Evolutionary conservation across 495 filamentous ascomycete genomes (phyloP).

Genomic region (Daldinia grandis): DNA sequence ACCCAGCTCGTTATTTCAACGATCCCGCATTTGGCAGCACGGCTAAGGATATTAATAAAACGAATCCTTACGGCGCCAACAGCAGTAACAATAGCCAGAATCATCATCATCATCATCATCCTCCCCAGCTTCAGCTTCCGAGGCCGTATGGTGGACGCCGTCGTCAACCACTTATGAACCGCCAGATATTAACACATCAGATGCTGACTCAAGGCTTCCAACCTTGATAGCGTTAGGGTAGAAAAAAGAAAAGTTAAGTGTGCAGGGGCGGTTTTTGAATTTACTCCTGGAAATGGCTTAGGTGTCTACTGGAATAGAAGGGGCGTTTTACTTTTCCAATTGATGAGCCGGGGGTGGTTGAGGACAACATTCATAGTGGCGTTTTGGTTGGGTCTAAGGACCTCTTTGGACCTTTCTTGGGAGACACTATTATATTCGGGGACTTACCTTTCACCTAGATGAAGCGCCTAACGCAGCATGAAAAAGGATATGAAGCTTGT

Average conservation of each 20-base stretch:
- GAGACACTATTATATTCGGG: not conserved
- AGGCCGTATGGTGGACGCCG: conserved; percentile 41
- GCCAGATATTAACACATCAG: conserved; percentile 47
- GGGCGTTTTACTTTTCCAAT: not conserved
- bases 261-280: not conserved
- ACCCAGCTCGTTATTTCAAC: conserved; percentile 46
- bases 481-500: conserved; percentile 9
- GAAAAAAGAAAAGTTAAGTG: too few species aligned
- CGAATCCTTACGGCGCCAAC: conserved; percentile 1
- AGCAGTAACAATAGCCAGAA: conserved; percentile 14
- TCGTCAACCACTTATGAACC: conserved; percentile 43
- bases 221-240: conserved; percentile 19
- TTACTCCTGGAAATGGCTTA: conserved; percentile 1
- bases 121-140: conserved; percentile 17
- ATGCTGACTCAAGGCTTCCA: conserved; percentile 46
- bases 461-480: not conserved
- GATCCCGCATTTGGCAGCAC: conserved; percentile 30
- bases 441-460: not conserved
- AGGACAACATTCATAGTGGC: conserved; percentile 7
- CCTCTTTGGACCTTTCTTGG: conserved; percentile 20
- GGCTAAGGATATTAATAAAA: conserved; percentile 6
- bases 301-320: not conserved
- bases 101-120: conserved; percentile 21
- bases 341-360: not conserved
- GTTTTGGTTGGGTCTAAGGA: conserved; percentile 18